Evolutionary conservation across 371 early-diverging fungal species (phyloP), one percentile per base, ranked within the genome.

Genomic region (Dichotomocladium elegans): DNA sequence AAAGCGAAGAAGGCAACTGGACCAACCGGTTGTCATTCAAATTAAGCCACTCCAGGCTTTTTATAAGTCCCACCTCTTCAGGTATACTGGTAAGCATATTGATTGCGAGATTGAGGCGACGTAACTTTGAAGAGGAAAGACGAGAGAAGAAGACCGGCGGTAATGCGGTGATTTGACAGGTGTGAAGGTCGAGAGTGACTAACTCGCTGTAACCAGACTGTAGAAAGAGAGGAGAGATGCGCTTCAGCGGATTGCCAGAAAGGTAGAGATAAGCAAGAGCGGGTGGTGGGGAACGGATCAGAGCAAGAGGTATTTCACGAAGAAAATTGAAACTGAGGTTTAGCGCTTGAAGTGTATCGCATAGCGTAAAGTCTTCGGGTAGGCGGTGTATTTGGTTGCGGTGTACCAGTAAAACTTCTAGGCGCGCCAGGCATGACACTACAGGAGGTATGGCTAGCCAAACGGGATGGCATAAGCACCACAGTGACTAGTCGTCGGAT

Each of bases 41-140:
- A 51, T 88, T 90, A 15, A 90, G 79, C 89, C 88, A 88, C 42
- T 80, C 82, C 7, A 90, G 44, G 14, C 68, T 63, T 10, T 47
- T 64, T 8, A 86, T 55, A 5, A 60, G 57, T 3, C 86, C 82
- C 21, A 88, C 71, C 17, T 78, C 71, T 0, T 59, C 26, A 4
- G 90, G 90, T 12, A 90, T 51, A 0, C 60, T 58, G 3, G 41
- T 54, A 3, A 88, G 61, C 8, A 69, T 58, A 51, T 88, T 88
- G 62, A 85, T 82, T 17, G 85, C 83, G 25, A 88, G 52, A 58
- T 87, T 85, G 22, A 88, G 64, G 24, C 85, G 69, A 12, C 73
- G 61, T 0, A 88, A 61, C 29, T 78, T 56, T 25, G 63, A 46
- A 6, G 61, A 55, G 0, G 81, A 63, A 8, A 77, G 64, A 3